Evolutionary conservation across 108 stramenopile genomes (phyloP), one percentile per base, ranked within the genome.

Genomic region (Skeletonema potamos): DNA sequence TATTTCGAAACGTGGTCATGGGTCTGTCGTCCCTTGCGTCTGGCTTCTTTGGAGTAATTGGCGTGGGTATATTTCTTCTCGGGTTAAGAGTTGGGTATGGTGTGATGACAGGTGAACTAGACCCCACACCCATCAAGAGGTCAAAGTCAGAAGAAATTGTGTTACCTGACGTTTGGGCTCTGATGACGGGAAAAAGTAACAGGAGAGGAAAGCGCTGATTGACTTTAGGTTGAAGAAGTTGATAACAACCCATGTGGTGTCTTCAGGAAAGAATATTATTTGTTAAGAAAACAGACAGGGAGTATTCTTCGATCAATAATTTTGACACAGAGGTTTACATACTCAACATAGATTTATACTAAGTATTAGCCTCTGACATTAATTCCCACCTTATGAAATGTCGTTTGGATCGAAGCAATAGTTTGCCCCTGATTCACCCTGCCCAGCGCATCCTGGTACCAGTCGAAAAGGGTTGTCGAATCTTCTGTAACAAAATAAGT

Each of bases 41-140:
- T 32, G 93, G 93, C 44, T 94, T 94, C 62, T 89, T 87, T 66
- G 90, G 87, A 33, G 90, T 94, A 28, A 77, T 82, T 12, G 93
- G 93, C 8, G 43, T 94, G 7, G 93, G 93, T 10, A 85, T 94
- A 20, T 87, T 91, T 20, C 58, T 89, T 46, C 54, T 94, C 28
- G 89, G 90, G 5, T 57, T 88, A 6, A 72, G 90, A 33, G 90
- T 94, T 1, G 87, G 77, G 12, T 89, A 86, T 70, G 93, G 93
- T 18, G 89, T 94, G 6, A 48, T 81, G 34, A 86, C 61, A 26
- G 90, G 90, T 13, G 93, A 94, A 62, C 58, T 94, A 66, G 93
- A 94, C 73, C 90, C 90, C 12, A 92, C 90, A 10, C 87, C 93
- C 15, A 86, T 92, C 22, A 70, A 85, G 65, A 41, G 34, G 62